These are phyloP conservation scores for Cryomyces minteri DNA, from an alignment of 495 filamentous ascomycete species.

Conservation along the genomic window DNA sequence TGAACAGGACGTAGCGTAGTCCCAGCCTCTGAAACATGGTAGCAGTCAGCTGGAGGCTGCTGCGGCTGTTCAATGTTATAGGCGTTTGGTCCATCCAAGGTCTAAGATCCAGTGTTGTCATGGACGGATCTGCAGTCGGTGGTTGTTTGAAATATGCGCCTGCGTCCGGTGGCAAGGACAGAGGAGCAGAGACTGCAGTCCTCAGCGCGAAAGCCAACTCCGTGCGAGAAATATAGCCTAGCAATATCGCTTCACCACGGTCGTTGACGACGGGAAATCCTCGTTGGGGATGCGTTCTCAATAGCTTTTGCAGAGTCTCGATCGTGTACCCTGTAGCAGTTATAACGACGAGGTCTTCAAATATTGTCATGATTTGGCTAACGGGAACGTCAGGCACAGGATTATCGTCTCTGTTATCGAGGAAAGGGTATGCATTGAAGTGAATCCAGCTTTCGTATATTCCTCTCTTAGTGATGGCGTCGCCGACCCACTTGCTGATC, in stretches of 20 bases:
- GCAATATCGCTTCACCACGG: constrained; percentile 48
- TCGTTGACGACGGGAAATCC: constrained; percentile 86
- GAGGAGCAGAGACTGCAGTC: constrained; percentile 28
- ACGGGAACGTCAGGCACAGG: constrained; percentile 64
- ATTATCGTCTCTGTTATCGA: constrained; percentile 79
- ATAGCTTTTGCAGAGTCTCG: constrained; percentile 44
- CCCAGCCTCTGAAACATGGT: constrained; percentile 90
- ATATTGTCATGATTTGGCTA: constrained; percentile 71
- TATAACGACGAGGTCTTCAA: constrained; percentile 78
- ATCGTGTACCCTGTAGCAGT: constrained; percentile 80
- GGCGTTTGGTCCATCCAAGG: constrained; percentile 99
- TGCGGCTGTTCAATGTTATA: constrained; percentile 63
- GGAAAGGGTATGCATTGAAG: constrained; percentile 87
- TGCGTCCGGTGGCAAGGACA: constrained; percentile 44
- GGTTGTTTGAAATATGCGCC: constrained; percentile 74
- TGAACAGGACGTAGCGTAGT: constrained; percentile 76
- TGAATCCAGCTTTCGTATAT: constrained; percentile 99
- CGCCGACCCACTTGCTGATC: constrained; percentile 95
- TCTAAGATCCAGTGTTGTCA: constrained; percentile 67
- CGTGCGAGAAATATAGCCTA: constrained; percentile 87
- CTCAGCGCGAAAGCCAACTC: constrained; percentile 72
- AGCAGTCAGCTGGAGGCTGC: constrained; percentile 60
- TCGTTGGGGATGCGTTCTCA: constrained; percentile 58
- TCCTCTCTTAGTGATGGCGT: constrained; percentile 81
- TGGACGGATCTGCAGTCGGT: constrained; percentile 57